Percentiles rank a stretch among this genome's conserved stretches.
These are phyloP conservation scores for Platanthera guangdongensis DNA, from an alignment of 106 monocot genomes.

Conservation along the genomic window DNA sequence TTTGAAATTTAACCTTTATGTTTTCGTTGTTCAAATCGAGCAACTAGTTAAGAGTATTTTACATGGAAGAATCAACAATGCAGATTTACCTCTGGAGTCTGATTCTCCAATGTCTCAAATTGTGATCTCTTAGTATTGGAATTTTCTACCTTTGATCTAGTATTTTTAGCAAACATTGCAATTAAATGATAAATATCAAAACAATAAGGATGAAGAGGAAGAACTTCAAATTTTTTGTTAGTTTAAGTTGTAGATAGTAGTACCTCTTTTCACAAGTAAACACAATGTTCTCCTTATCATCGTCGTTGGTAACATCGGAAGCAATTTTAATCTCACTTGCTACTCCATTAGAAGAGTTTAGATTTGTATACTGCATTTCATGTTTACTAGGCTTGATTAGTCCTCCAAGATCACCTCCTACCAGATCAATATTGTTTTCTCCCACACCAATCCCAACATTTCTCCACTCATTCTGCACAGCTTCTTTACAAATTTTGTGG, in stretches of 20 bases:
- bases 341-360: background rate
- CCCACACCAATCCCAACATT: no score
- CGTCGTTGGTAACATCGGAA: constrained; percentile 22
- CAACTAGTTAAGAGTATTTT: background rate
- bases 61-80: constrained; percentile 1
- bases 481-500: background rate
- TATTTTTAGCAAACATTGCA: constrained; percentile 10
- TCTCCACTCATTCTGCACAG: background rate
- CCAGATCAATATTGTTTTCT: background rate
- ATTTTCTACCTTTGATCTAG: background rate
- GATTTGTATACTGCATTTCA: background rate
- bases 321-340: background rate
- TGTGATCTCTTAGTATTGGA: constrained; percentile 11
- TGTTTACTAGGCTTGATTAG: background rate
- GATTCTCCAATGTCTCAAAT: constrained; percentile 16
- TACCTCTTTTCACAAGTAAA: constrained; percentile 14
- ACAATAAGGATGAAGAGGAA: background rate
- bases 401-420: background rate
- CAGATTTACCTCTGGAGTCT: constrained; percentile 35
- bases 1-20: constrained; percentile 19
- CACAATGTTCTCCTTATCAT: constrained; percentile 49
- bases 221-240: background rate
- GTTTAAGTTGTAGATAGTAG: background rate
- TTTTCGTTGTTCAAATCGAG: background rate
- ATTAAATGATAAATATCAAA: background rate